Evolutionary conservation across 202 grass and related monocot species (phyloP).

Genomic region (Setaria italica): DNA sequence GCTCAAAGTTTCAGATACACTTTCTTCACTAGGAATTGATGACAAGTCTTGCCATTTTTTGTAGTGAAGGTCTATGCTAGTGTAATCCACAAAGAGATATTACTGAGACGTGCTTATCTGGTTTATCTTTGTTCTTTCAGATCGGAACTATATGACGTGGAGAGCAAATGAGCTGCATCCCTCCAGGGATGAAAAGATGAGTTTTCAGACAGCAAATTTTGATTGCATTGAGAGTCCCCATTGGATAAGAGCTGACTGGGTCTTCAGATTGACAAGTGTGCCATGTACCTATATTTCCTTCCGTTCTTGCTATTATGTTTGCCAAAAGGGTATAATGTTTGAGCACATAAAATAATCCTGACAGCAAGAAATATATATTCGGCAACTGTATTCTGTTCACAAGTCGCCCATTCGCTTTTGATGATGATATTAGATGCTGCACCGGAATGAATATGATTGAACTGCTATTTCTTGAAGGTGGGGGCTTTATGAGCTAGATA

Average conservation of each 20-base stretch:
- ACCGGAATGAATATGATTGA: background rate
- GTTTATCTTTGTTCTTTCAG: constrained; percentile 58
- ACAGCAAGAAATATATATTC: constrained; percentile 4
- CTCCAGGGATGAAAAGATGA: constrained; percentile 3
- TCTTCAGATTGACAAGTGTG: constrained; percentile 24
- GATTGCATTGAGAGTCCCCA: constrained; percentile 6
- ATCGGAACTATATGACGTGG: constrained; percentile 69
- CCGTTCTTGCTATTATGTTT: constrained; percentile 15
- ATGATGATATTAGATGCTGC: background rate
- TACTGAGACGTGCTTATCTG: constrained; percentile 5
- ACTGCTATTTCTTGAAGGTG: background rate
- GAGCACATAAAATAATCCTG: constrained; percentile 45
- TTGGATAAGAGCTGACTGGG: constrained; percentile 24
- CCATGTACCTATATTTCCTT: constrained; percentile 19
- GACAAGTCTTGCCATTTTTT: background rate
- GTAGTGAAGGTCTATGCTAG: background rate
- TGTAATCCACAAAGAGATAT: background rate
- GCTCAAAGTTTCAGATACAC: background rate
- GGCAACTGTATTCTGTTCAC: background rate
- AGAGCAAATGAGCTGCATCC: constrained; percentile 63
- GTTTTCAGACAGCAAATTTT: constrained; percentile 29
- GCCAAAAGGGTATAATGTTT: constrained; percentile 13
- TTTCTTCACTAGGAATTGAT: background rate
- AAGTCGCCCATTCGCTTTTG: background rate
- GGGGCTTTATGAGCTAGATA: background rate